Evolutionary conservation across 352 stramenopile species (phyloP), one percentile per base, ranked within the genome.

Genomic region (Phytophthora parvispora): DNA sequence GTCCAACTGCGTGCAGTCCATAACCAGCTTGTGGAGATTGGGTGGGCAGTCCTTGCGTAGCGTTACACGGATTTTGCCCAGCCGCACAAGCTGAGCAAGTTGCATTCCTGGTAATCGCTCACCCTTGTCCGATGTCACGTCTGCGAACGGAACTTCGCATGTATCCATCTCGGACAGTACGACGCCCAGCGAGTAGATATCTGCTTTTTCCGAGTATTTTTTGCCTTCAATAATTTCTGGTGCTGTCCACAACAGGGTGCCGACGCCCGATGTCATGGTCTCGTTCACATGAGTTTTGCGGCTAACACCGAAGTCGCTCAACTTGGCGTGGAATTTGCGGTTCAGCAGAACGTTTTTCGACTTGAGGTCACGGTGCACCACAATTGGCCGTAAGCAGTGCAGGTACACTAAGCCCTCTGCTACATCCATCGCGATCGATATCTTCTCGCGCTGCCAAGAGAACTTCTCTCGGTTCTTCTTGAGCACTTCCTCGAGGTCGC

Each of bases 281-380:
- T 93, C 80, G 60, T 94, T 91, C 24, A 91, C 74, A 18, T 72
- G 74, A 10, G 86, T 84, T 61, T 93, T 86, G 36, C 89, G 82
- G 45, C 86, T 93, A 25, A 97, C 81, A 4, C 91, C 92, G 70
- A 97, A 97, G 69, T 97, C 92, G n/a, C 83, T 91, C 25, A 97
- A 72, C 66, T 97, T 97, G 28, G 83, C 89, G 22, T 89, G 78
- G 34, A 80, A 77, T 12, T 81, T 75, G 31, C n/a, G n/a, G n/a
- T n/a, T n/a, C n/a, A n/a, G n/a, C 79, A 97, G 77, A 42, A 97
- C 82, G 43, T 97, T 97, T 66, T 93, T 91, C 40, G 83, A 92
- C 73, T 97, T 97, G 66, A 97, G 76, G 29, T 97, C 90, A 31
- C 90, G 86, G 60, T 97, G 91, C 3, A 97, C 78, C 32, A 97